Base-by-base conservation (phyloP, 2,329 filamentous ascomycete species). In the Myriosclerotinia scirpicola region DNA sequence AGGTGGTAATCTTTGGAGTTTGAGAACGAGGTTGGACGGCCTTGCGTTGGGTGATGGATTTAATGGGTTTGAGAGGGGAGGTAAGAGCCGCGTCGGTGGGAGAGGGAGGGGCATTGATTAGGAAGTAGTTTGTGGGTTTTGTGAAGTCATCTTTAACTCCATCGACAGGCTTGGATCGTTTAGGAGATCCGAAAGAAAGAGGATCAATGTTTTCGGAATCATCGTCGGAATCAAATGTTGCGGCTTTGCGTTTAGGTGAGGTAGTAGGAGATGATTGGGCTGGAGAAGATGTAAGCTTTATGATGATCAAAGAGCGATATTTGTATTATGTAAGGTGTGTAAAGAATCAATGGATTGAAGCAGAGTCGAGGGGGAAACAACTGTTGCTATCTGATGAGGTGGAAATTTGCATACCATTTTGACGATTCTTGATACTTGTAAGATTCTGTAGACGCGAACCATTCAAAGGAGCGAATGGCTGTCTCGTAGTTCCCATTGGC, bases 381-480 rank as follows among this genome's bases (percentile, higher is more conserved):
- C 15, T 36, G 38, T 50, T 22, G 42, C 15, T 26, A 46, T 63
- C 17, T 50, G 53, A 63, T 5, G 64, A 58, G 63, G 40, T 53
- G 44, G n/a, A 64, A 26, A 20, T 66, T 26, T 60, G 68, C 71
- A 72, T 84, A 89, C 87, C 84, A 82, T 89, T 89, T 76, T 93
- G 90, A 78, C 88, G 83, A 78, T 93, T 93, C 82, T 93, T 94
- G 61, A 89, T 79, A 79, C 87, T 92, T 36, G 87, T 88, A 73
- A 94, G 81, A 70, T 82, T 86, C 77, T 92, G 89, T 36, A 93
- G 82, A 72, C 91, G 86, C 66, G 87, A 81, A 72, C 83, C 83
- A 76, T 91, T 86, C 65, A 93, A 82, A 59, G 88, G 88, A 76
- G 87, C 90, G 77, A 93, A 93, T 7, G 90, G 90, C 79, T 92